phyloP scores from a whole-genome alignment of 805 yeast genomes.

The Candida rishiriensis region DNA sequence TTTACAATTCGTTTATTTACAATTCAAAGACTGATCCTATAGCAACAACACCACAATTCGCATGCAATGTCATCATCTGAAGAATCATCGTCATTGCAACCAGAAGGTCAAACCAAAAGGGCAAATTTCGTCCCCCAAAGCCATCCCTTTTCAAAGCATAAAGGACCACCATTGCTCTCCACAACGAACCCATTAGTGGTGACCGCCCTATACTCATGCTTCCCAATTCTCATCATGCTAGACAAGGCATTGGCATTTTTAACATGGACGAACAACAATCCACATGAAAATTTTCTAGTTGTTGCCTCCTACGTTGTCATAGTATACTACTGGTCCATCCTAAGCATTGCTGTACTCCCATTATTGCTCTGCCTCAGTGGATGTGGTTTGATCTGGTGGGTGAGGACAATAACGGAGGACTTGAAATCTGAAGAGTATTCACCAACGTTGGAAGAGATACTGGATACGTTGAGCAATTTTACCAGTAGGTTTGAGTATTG shows the following conservation, averaged over 20 bases:
- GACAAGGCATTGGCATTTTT: conserved; percentile 41
- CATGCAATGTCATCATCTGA: no score
- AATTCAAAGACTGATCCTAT: no score
- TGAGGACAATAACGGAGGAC: conserved; percentile 38
- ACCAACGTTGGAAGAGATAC: conserved; percentile 51
- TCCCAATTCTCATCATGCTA: conserved; percentile 42
- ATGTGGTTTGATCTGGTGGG: conserved; percentile 41
- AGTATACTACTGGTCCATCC: conserved; percentile 39
- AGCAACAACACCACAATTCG: no score
- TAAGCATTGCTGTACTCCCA: conserved; percentile 37
- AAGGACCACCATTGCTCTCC: conserved; percentile 18
- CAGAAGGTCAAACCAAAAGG: background rate
- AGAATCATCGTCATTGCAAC: no score
- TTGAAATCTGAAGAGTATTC: conserved; percentile 24
- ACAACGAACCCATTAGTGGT: conserved; percentile 39
- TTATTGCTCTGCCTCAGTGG: conserved; percentile 32
- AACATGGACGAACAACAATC: conserved; percentile 54
- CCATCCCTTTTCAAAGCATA: conserved; percentile 13
- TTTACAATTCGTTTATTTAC: no score
- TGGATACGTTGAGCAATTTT: conserved; percentile 44
- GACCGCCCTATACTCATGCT: conserved; percentile 41
- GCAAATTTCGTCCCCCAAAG: conserved; percentile 21
- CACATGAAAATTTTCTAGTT: conserved; percentile 41
- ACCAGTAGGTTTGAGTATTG: conserved; percentile 38
- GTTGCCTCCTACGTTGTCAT: conserved; percentile 35